A percentile compares a stretch with the other conserved stretches of the same genome.
Conservation (phyloP, 2,329 filamentous ascomycete species). For the Curvularia verruculosa region DNA sequence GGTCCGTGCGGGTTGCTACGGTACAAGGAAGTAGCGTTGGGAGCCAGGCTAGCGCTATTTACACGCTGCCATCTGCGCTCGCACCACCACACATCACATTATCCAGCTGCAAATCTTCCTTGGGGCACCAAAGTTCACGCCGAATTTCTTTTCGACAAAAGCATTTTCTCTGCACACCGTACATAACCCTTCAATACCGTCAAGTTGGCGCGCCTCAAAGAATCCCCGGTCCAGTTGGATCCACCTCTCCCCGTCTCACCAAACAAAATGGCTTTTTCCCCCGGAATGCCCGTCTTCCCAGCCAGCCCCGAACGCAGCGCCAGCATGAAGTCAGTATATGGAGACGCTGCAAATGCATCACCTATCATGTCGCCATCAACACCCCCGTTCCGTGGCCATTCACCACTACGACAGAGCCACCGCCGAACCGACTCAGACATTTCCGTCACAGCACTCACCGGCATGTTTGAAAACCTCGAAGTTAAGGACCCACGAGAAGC, state of each 20-base stretch:
- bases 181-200: conserved; percentile 29
- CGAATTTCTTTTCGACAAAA: conserved; percentile 7
- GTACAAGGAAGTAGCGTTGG: conserved; percentile 28
- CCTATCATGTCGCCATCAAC: conserved; percentile 38
- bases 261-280: conserved; percentile 61
- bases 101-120: conserved; percentile 18
- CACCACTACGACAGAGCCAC: conserved; percentile 23
- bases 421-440: conserved; percentile 47
- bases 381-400: conserved; percentile 50
- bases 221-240: conserved; percentile 44
- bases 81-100: conserved; percentile 22
- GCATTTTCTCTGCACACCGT: conserved; percentile 11
- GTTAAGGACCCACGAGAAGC: conserved; percentile 56
- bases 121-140: conserved; percentile 15
- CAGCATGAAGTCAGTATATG: conserved; percentile 45
- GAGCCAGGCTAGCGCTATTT: conserved; percentile 33
- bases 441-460: conserved; percentile 59
- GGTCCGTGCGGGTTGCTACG: conserved; percentile 37
- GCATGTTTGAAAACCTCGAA: conserved; percentile 74
- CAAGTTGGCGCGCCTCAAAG: conserved; percentile 49
- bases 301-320: conserved; percentile 70
- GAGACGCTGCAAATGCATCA: conserved; percentile 17
- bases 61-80: conserved; percentile 24
- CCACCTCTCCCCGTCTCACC: conserved; percentile 46
- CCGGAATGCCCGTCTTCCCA: conserved; percentile 64